These are phyloP conservation scores for Melanomma pulvis-pyrius DNA, from an alignment of 495 filamentous ascomycete species.

Conservation along the genomic window DNA sequence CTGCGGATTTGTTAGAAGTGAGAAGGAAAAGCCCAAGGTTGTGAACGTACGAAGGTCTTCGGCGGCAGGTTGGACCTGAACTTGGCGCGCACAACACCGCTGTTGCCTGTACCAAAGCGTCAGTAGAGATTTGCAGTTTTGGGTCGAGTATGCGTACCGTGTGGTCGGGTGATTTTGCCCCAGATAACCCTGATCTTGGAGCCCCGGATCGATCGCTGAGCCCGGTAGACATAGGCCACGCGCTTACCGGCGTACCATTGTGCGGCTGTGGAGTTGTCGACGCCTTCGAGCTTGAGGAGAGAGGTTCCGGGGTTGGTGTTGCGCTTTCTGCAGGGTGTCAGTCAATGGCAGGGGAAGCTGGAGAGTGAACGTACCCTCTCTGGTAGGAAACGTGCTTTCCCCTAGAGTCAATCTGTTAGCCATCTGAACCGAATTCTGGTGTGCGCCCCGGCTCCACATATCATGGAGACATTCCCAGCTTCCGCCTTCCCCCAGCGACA, in stretches of 20 bases:
- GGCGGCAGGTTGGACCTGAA: slow-evolving; percentile 94
- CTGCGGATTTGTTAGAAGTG: slow-evolving; percentile 12
- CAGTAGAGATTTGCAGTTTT: neutral
- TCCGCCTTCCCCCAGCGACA: neutral
- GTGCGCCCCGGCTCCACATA: neutral
- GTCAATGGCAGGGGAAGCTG: neutral
- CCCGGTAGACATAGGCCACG: slow-evolving; percentile 96
- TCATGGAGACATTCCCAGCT: neutral
- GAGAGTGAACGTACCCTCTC: slow-evolving; percentile 14
- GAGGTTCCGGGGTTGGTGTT: slow-evolving; percentile 77
- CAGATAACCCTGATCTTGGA: slow-evolving; percentile 98
- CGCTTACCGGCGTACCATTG: slow-evolving; percentile 81
- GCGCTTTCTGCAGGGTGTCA: slow-evolving; percentile 52
- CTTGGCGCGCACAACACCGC: slow-evolving; percentile 92
- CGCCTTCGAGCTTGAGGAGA: slow-evolving; percentile 95
- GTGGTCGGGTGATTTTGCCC: slow-evolving; percentile 95
- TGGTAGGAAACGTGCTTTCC: slow-evolving; percentile 37
- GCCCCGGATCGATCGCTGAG: slow-evolving; percentile 85
- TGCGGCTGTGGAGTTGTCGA: slow-evolving; percentile 82
- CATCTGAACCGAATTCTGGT: neutral
- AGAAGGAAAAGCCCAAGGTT: neutral
- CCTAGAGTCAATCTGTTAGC: slow-evolving; percentile 17
- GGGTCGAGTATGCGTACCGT: slow-evolving; percentile 61
- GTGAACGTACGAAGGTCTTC: slow-evolving; percentile 71
- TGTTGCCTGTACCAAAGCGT: slow-evolving; percentile 69